A percentile compares a stretch with the other conserved stretches of the same genome.
These are phyloP conservation scores for Geranium brycei DNA, from an alignment of 345 rosid species.

Conservation along the genomic window DNA sequence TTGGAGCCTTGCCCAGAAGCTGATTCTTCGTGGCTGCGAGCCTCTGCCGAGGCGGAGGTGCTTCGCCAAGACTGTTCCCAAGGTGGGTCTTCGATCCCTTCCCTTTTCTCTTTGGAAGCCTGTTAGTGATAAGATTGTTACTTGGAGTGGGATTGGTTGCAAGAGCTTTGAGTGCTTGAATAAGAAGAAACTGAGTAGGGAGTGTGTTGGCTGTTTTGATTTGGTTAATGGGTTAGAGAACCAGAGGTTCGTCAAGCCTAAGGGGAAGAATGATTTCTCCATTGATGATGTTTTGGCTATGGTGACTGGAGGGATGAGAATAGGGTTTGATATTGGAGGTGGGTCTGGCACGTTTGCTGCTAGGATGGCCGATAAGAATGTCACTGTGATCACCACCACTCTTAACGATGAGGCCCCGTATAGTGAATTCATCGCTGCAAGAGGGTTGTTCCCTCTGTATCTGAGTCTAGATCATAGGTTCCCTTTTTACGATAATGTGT, in stretches of 20 bases:
- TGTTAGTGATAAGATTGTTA: slow-evolving; percentile 59
- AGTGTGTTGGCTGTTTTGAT: slow-evolving; percentile 78
- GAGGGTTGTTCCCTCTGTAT: slow-evolving; percentile 79
- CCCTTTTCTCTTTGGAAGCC: slow-evolving; percentile 72
- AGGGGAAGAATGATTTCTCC: slow-evolving; percentile 70
- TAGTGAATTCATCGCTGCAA: slow-evolving; percentile 69
- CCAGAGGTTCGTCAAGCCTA: slow-evolving; percentile 51
- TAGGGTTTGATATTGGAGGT: slow-evolving; percentile 77
- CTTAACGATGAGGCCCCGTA: slow-evolving; percentile 75
- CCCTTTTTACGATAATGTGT: slow-evolving; percentile 76
- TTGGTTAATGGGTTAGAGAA: slow-evolving; percentile 19
- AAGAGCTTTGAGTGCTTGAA: background rate
- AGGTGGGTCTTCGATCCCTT: slow-evolving; percentile 42
- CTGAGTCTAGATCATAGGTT: slow-evolving; percentile 82
- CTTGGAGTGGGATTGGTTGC: slow-evolving; percentile 4
- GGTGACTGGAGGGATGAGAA: slow-evolving; percentile 57
- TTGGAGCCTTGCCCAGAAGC: slow-evolving; percentile 22
- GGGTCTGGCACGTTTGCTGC: slow-evolving; percentile 88
- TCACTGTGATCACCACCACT: slow-evolving; percentile 61
- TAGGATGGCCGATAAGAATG: slow-evolving; percentile 85
- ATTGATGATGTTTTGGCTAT: slow-evolving; percentile 63
- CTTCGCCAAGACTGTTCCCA: slow-evolving; percentile 49
- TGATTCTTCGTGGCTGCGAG: slow-evolving; percentile 39
- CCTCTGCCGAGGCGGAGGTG: slow-evolving; percentile 89
- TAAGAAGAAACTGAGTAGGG: slow-evolving; percentile 28